Evolutionary conservation across 2,329 filamentous ascomycete genomes (phyloP), one percentile per base, ranked within the genome.

Genomic region (Sporothrix inflata): DNA sequence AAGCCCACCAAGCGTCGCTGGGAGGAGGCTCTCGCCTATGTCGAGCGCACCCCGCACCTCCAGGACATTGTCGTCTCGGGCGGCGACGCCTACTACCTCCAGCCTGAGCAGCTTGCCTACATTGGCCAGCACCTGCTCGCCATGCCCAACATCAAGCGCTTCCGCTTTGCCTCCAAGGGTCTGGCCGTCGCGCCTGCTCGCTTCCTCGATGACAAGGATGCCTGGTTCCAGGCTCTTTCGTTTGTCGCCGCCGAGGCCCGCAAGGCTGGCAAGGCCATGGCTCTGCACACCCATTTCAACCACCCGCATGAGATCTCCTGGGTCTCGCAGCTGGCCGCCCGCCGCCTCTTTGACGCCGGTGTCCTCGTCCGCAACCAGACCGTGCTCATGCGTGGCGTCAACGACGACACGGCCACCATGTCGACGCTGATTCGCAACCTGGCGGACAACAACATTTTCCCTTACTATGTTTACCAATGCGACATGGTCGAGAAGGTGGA

Each of bases 391-490:
- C 84, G 83, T 2, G 88, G 87, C 0, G 82, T 91, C 71, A 91
- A 91, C 75, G 88, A 90, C 75, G 80, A 84, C 65, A 76, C 84
- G 6, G 78, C 80, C 1, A 87, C 85, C 5, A 89, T 91, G 84
- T 81, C 82, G 6, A 76, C 76, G 4, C 81, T 91, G 53, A 87
- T 91, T 51, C 82, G 84, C 42, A 81, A 78, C 65, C 82, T 91
- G 30, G 85, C 86, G 1, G 84, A 88, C 74, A 86, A 87, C 73
- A 86, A 86, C 57, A 85, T 91, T 63, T 80, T 85, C 67, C 89
- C 89, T 85, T 91, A 91, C 78, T 91, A 91, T 76, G 85, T 91
- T 69, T 91, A 91, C 78, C 88, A 90, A 76, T 87, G 86, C 63
- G 89, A 91, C 77, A 88, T 91, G 85, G 87, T 90, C 9, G 79